Evolutionary conservation across 2,329 filamentous ascomycete species (phyloP), one percentile per base, ranked within the genome.

Genomic region (Ophiostoma ips): DNA sequence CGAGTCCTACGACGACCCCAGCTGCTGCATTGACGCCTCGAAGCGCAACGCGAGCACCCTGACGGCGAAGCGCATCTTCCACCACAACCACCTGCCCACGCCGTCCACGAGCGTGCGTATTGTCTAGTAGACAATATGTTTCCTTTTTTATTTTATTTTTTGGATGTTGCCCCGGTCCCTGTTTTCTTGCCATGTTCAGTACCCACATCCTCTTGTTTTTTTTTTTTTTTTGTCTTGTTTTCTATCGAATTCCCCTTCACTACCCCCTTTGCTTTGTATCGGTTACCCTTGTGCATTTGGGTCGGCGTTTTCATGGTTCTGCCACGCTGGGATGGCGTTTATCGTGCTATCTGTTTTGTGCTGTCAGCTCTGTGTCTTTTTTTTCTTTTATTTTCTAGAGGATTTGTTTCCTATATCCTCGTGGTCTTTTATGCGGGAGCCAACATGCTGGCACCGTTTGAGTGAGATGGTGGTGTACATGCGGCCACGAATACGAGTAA

Each of bases 1-100:
- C 5, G 84, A 89, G 58, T 75, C 71, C 53, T 83, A 80, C 61
- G 80, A 82, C 31, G 80, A 85, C 53, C 74, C 75, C 6, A 66
- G 21, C 70, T 49, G 33, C 69, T n/a, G 69, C 21, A 81, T 84
- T 52, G 80, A 85, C 57, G 76, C 75, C 0, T 75, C 73, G 55
- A 79, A 79, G 67, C 73, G 72, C 57, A 68, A 69, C 53, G 63
- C 64, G 33, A 66, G 66, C 33, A 68, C 79, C 56, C 63, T 78
- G 18, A 75, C 75, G 15, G 64, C 66, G 2, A 68, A 71, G 60
- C 51, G 52, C 33, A 45, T 45, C 16, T 34, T 19, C 30, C 52
- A 7, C 16, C 24, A 35, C 46, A 47, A 45, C 38, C 35, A 50
- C 18, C 35, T 45, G 16, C 43, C 28, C 10, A 45, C 5, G 2